Conservation (phyloP, 306 rosid genomes). For the Myrica gale region DNA sequence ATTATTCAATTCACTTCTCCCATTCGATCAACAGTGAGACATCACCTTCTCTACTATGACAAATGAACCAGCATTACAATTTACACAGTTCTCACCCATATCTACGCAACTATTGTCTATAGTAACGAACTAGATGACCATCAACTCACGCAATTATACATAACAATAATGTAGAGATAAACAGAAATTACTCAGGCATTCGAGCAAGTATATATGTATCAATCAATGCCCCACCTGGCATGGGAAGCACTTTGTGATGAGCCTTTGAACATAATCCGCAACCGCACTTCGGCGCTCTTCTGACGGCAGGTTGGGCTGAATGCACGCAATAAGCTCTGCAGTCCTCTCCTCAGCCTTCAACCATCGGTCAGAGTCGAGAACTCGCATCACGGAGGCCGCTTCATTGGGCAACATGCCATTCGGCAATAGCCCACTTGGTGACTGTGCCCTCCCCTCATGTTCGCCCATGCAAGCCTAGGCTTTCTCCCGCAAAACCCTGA, state of each 20-base stretch:
- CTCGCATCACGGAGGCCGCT: slow-evolving; percentile 73
- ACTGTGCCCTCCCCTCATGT: slow-evolving; percentile 84
- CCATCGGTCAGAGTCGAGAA: slow-evolving; percentile 80
- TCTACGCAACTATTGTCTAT: background rate
- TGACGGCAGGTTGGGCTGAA: slow-evolving; percentile 89
- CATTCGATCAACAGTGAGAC: background rate
- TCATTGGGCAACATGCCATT: slow-evolving; percentile 88
- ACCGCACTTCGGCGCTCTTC: slow-evolving; percentile 82
- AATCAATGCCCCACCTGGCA: slow-evolving; percentile 64
- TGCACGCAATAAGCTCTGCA: slow-evolving; percentile 80
- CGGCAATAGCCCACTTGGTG: slow-evolving; percentile 84
- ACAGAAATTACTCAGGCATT: background rate
- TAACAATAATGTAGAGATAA: background rate
- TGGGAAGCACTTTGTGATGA: slow-evolving; percentile 77
- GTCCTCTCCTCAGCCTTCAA: slow-evolving; percentile 82
- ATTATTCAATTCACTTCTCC: background rate
- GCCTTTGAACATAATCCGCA: slow-evolving; percentile 74
- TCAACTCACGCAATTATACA: slow-evolving; percentile 12
- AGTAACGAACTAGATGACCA: slow-evolving; percentile 11
- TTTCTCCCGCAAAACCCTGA: slow-evolving; percentile 35
- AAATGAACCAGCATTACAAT: background rate
- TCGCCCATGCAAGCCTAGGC: slow-evolving; percentile 85
- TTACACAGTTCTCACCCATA: background rate
- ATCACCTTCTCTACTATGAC: background rate
- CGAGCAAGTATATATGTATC: background rate